These are phyloP conservation scores for Vigna hirtella DNA, from an alignment of 306 rosid genomes.

Conservation along the genomic window DNA sequence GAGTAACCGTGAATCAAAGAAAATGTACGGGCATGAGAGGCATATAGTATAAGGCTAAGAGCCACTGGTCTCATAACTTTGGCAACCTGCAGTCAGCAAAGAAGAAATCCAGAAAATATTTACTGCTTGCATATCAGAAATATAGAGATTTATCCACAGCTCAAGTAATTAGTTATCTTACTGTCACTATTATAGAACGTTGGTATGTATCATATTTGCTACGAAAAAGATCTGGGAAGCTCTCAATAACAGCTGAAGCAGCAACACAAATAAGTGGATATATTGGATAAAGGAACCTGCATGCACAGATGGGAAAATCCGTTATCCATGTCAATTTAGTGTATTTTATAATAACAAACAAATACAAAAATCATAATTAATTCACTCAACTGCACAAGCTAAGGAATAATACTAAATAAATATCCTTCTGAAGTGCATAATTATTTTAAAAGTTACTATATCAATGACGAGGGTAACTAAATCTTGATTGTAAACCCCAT, in stretches of 20 bases:
- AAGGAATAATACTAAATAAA: conserved; percentile 22
- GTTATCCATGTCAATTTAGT: conserved; percentile 6
- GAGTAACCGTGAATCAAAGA: conserved; percentile 92
- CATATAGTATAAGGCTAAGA: conserved; percentile 79
- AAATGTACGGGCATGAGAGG: conserved; percentile 97
- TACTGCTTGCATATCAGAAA: conserved; percentile 31
- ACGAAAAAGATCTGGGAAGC: conserved; percentile 87
- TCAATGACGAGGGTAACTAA: conserved; percentile 8
- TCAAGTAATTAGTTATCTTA: conserved; percentile 44
- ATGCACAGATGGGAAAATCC: conserved; percentile 23
- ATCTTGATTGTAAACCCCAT: background rate
- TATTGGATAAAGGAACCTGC: conserved; percentile 96
- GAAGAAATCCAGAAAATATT: conserved; percentile 23
- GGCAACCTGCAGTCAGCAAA: conserved; percentile 64
- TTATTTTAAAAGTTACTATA: background rate
- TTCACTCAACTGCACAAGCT: conserved; percentile 26
- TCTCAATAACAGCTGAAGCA: conserved; percentile 97
- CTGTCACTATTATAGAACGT: conserved; percentile 58
- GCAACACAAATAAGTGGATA: conserved; percentile 96
- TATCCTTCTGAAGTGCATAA: conserved; percentile 15
- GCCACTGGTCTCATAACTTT: conserved; percentile 77
- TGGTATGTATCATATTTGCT: conserved; percentile 64
- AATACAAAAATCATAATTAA: conserved; percentile 5
- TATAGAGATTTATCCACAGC: conserved; percentile 22
- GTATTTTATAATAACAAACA: conserved; percentile 5